Evolutionary conservation across 2,329 filamentous ascomycete genomes (phyloP), one percentile per base, ranked within the genome.

Genomic region (Sporothrix pseudoabietina): DNA sequence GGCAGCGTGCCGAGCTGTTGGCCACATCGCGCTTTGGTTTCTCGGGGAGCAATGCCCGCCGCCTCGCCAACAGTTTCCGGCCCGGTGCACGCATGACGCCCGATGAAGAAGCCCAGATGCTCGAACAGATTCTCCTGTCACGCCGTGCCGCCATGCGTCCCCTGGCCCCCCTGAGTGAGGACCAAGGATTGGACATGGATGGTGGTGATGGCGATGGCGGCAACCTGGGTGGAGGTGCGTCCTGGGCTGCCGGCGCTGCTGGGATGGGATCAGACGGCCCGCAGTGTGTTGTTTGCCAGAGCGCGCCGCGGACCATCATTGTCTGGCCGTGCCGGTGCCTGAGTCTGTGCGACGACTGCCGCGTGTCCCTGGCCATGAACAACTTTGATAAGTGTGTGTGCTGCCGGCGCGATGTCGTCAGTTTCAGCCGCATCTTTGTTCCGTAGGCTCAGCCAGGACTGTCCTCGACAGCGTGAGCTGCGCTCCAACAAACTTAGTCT

Each of bases 361-460:
- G 96, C 44, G 92, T 98, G 49, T 95, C 93, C 59, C 86, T 98
- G 75, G 96, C 96, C 3, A 94, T 97, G 90, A 97, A 98, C 80
- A 98, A 98, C 80, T 98, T 97, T 80, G 93, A 94, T 76, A 97
- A 93, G 79, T 99, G 96, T 80, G 94, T 98, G 54, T 98, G 95
- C 78, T 98, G 96, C 81, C 88, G 96, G 69, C 89, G 93, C 73
- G 92, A 96, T 78, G 94, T 98, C 41, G 89, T 90, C 72, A 96
- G 94, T 72, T 98, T 97, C 81, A 94, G 93, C 77, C 89, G 94
- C 77, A 89, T 99, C 74, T 99, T 92, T 85, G 94, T 98, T 55
- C 96, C 96, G 69, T 91, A 78, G 3, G 1, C 16, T 16, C 4
- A 19, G 44, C 54, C 7, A 7, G 16, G n/a, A n/a, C 30, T 32